Conservation (phyloP, 2,329 filamentous ascomycete genomes). For the Ploettnerulaceae sp. region DNA sequence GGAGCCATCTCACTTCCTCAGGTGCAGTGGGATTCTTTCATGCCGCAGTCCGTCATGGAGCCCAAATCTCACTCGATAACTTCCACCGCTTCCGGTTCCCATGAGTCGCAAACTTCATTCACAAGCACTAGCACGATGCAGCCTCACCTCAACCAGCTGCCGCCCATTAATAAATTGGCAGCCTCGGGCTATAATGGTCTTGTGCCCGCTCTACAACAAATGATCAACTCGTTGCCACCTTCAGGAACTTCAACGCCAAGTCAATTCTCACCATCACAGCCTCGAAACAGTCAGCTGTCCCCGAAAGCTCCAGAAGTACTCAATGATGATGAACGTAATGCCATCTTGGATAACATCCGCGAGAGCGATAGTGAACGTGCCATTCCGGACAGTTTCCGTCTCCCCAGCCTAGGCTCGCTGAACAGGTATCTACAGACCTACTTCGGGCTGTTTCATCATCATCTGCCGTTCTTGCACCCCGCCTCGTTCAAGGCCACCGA, state of each 20-base stretch:
- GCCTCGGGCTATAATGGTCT: slow-evolving; percentile 53
- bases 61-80: slow-evolving; percentile 71
- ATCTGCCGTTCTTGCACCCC: slow-evolving; percentile 91
- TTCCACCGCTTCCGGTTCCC: slow-evolving; percentile 61
- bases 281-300: slow-evolving; percentile 62
- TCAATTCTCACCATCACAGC: slow-evolving; percentile 67
- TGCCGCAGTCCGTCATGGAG: slow-evolving; percentile 65
- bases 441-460: slow-evolving; percentile 95
- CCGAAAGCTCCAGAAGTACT: slow-evolving; percentile 73
- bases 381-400: slow-evolving; percentile 82
- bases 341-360: slow-evolving; percentile 82
- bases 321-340: slow-evolving; percentile 78
- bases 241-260: slow-evolving; percentile 66
- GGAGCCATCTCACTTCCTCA: slow-evolving; percentile 78
- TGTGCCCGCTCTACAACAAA: slow-evolving; percentile 62
- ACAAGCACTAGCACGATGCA: slow-evolving; percentile 52
- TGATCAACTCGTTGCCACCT: slow-evolving; percentile 66
- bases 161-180: slow-evolving; percentile 59
- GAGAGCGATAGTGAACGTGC: slow-evolving; percentile 74
- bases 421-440: slow-evolving; percentile 95
- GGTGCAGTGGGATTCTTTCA: slow-evolving; percentile 88
- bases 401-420: slow-evolving; percentile 73
- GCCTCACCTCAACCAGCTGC: slow-evolving; percentile 57
- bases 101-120: slow-evolving; percentile 63
- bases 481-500: slow-evolving; percentile 80